These are phyloP conservation scores for Aspergillus baeticus DNA, from an alignment of 495 filamentous ascomycete species.

Conservation along the genomic window DNA sequence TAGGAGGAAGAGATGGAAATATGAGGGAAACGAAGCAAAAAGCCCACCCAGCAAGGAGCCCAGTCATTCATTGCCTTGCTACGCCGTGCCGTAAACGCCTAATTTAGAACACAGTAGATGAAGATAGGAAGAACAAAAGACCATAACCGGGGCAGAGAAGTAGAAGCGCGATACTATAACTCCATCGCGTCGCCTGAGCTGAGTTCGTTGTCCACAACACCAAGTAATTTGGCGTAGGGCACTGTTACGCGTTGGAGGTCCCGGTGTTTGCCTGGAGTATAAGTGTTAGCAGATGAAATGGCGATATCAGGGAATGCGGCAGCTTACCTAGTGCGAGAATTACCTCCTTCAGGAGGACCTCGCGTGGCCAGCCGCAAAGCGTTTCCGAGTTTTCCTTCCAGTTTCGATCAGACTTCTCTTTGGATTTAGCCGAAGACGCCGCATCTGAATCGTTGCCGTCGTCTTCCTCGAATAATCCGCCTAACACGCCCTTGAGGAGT, in stretches of 20 bases:
- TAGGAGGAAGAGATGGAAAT: not conserved
- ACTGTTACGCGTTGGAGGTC: constrained; percentile 88
- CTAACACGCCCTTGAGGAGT: constrained; percentile 74
- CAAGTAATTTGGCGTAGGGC: constrained; percentile 80
- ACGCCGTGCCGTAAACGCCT: constrained; percentile 6
- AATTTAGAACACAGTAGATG: constrained; percentile 7
- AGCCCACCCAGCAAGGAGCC: no score
- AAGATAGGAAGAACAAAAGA: not conserved
- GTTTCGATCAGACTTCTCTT: constrained; percentile 55
- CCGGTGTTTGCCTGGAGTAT: constrained; percentile 75
- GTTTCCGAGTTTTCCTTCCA: constrained; percentile 49
- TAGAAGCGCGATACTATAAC: constrained; percentile 28
- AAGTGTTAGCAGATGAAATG: constrained; percentile 14
- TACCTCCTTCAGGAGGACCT: constrained; percentile 82
- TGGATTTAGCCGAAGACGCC: constrained; percentile 39
- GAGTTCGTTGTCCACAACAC: constrained; percentile 48
- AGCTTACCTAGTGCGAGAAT: constrained; percentile 86
- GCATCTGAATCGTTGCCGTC: constrained; percentile 33
- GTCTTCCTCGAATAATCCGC: constrained; percentile 60
- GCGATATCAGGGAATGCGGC: not conserved
- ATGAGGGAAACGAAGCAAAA: no score
- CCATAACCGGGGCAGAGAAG: not conserved
- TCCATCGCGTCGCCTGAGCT: constrained; percentile 55
- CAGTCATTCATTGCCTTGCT: not conserved
- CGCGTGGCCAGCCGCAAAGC: constrained; percentile 86